Percentiles rank a stretch among this genome's conserved stretches.
These are phyloP conservation scores for Lyophyllum atratum DNA, from an alignment of 768 basidiomycete genomes.

Conservation along the genomic window DNA sequence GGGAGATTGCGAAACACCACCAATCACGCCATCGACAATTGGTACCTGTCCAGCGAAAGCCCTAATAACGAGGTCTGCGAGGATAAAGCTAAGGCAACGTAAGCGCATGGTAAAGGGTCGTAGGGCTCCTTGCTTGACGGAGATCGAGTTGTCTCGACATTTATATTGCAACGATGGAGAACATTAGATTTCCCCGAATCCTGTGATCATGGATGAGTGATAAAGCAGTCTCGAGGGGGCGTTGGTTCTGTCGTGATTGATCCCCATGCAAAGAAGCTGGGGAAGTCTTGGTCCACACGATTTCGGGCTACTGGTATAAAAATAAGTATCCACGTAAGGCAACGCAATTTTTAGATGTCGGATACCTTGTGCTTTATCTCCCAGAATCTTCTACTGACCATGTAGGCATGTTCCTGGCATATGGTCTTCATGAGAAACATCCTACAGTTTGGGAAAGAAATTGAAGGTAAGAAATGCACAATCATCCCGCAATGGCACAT, in stretches of 20 bases:
- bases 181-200: background rate
- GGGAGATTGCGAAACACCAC: constrained; percentile 38
- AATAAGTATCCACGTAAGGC: background rate
- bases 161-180: background rate
- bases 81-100: background rate
- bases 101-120: constrained; percentile 7
- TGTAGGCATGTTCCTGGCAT: background rate
- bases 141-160: background rate
- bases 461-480: background rate
- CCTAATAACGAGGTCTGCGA: constrained; percentile 3
- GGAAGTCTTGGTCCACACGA: background rate
- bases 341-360: background rate
- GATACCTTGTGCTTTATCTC: background rate
- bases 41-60: constrained; percentile 44
- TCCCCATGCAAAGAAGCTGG: background rate
- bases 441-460: background rate
- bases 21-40: constrained; percentile 49
- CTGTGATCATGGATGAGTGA: background rate
- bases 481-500: background rate
- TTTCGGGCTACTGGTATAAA: background rate
- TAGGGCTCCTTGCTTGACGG: background rate
- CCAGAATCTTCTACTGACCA: background rate
- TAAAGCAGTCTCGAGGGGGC: background rate
- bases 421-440: constrained; percentile 25
- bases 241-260: background rate